phyloP scores from a whole-genome alignment of 2,329 filamentous ascomycete genomes.

The Ophiostoma ulmi region DNA sequence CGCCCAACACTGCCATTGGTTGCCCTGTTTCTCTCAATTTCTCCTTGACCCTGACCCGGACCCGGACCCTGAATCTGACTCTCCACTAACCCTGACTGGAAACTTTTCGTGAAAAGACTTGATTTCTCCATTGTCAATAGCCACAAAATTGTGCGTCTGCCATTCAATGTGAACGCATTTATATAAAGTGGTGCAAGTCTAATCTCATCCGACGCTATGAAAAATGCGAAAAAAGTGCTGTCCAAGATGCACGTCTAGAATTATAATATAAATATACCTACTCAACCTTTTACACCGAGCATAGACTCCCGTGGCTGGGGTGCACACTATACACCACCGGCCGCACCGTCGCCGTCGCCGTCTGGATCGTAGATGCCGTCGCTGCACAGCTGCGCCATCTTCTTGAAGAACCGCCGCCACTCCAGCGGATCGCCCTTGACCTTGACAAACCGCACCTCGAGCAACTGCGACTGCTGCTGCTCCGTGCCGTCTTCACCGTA shows the following conservation, averaged over 20 bases:
- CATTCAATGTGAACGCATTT: too few relatives aligned
- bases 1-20: not conserved
- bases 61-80: too few relatives aligned
- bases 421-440: slow-evolving; percentile 92
- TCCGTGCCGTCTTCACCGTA: slow-evolving; percentile 42
- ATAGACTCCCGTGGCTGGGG: not conserved
- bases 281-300: not conserved
- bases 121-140: too few relatives aligned
- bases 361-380: slow-evolving; percentile 62
- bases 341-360: slow-evolving; percentile 19
- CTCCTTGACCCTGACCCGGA: not conserved
- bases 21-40: not conserved
- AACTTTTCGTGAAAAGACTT: too few relatives aligned
- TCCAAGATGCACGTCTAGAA: not conserved
- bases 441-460: slow-evolving; percentile 90
- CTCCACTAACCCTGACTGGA: too few relatives aligned
- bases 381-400: slow-evolving; percentile 79
- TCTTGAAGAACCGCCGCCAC: slow-evolving; percentile 96
- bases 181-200: too few relatives aligned
- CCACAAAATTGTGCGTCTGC: too few relatives aligned
- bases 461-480: slow-evolving; percentile 47
- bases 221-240: not conserved
- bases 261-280: not conserved
- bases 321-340: slow-evolving; percentile 17
- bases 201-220: not conserved